Evolutionary conservation across 495 filamentous ascomycete species (phyloP).

Genomic region (Sporormia fimetaria): DNA sequence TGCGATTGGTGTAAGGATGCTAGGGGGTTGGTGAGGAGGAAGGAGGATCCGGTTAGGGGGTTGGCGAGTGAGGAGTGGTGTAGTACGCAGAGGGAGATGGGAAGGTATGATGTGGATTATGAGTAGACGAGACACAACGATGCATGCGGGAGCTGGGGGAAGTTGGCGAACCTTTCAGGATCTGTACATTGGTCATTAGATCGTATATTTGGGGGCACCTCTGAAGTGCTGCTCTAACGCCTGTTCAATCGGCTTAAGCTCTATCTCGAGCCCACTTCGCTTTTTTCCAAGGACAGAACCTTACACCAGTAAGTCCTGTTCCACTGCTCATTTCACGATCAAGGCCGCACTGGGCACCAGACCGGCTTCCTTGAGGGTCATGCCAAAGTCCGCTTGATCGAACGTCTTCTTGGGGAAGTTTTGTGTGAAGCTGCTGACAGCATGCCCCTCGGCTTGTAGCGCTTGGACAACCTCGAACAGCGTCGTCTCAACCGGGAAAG

Average conservation of each 20-base stretch:
- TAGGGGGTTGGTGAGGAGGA: slow-evolving; percentile 49
- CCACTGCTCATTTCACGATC: slow-evolving; percentile 47
- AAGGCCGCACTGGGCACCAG: slow-evolving; percentile 80
- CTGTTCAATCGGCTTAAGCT: neutral
- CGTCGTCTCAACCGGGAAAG: slow-evolving; percentile 72
- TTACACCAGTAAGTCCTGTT: neutral
- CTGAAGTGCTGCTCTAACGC: too few relatives aligned
- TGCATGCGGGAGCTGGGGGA: neutral
- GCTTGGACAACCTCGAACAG: slow-evolving; percentile 83
- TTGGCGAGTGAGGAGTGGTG: slow-evolving; percentile 64
- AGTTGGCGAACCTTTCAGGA: too few relatives aligned
- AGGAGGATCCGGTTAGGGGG: slow-evolving; percentile 45
- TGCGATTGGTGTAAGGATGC: slow-evolving; percentile 85
- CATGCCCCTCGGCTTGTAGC: slow-evolving; percentile 48
- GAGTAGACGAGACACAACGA: too few relatives aligned
- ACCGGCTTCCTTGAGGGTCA: slow-evolving; percentile 85
- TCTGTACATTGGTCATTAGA: too few relatives aligned
- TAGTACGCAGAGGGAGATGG: slow-evolving; percentile 55
- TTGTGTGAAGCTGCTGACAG: slow-evolving; percentile 65
- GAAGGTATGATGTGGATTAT: slow-evolving; percentile 31
- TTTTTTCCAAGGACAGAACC: neutral
- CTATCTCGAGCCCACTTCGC: neutral
- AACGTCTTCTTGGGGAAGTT: slow-evolving; percentile 84
- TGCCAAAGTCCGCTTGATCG: slow-evolving; percentile 67
- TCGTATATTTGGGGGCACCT: too few relatives aligned